Base-by-base conservation (phyloP, 768 basidiomycete genomes). In the Russula lepida region DNA sequence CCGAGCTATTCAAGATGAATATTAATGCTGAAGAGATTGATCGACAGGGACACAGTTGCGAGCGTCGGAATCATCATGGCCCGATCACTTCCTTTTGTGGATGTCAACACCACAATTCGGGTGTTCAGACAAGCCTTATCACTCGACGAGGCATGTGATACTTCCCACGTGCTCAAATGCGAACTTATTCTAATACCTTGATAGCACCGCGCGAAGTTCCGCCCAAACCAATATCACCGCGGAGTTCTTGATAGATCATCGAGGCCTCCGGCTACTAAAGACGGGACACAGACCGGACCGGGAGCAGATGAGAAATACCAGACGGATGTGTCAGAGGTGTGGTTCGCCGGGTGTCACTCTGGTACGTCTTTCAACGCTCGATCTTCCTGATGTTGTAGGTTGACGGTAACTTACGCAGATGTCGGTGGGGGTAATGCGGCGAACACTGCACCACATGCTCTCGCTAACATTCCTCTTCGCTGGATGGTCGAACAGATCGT, bases 121-220 rank as follows among this genome's bases (percentile, higher is more conserved):
- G 80, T 78, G 4, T 90, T 92, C 71, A 77, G 90, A 17, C 90
- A 93, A 51, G 90, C 89, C 0, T 74, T 91, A 23, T 75, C 89
- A 12, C 79, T 92, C 41, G 88, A 92, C 63, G 89, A 91, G 74
- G 87, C 86, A 63, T 56, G 75, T 68, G 6, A 39, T n/a, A n/a
- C n/a, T n/a, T n/a, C n/a, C n/a, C n/a, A n/a, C n/a, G n/a, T n/a
- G n/a, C n/a, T n/a, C n/a, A n/a, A 9, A 23, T 12, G 19, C 43
- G 52, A 8, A 62, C 19, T 8, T 27, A 13, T 6, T n/a, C 30
- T 3, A 8, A 33, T 23, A 30, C 8, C 43, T 12, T 28, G 33
- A 17, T 49, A 89, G 85, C 85, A 76, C 60, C 85, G 88, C 35
- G 76, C 80, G n/a, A 82, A 78, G 68, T 90, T 84, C 68, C 71